Evolutionary conservation across 1,284 basidiomycete genomes (phyloP), one percentile per base, ranked within the genome.

Genomic region (Coniferiporia sulphurascens): DNA sequence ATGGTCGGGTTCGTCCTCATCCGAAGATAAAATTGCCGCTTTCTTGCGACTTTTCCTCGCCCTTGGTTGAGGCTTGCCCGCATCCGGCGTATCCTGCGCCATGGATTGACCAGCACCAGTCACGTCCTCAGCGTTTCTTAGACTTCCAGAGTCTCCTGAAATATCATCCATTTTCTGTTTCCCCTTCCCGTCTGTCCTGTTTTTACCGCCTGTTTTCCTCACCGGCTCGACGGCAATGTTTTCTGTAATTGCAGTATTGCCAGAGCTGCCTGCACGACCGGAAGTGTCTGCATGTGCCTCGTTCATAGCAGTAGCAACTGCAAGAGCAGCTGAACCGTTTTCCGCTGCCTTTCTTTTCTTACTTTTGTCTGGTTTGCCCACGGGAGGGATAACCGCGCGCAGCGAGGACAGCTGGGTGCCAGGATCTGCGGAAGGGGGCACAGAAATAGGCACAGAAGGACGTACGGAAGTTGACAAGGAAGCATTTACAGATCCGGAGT

Each of bases 1-100:
- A n/a, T n/a, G n/a, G n/a, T n/a, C n/a, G 13, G 36, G 36, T 9
- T 67, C 66, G 21, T 67, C 67, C 38, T 71, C 69, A 41, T 70
- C 69, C 3, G 70, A 68, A 19, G 66, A 62, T 22, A 69, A 55
- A 5, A 66, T 48, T 17, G 66, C 64, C 22, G 66, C 64, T 50
- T 69, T 69, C 34, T 65, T 59, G 46, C 50, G 43, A 8, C 55
- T 64, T 48, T 66, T 66, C 19, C 41, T 61, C 35, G 45, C 13
- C 63, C 64, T 67, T 43, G 50, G 53, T 36, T 56, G 58, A 62
- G 13, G 36, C 44, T 44, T 59, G 50, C 59, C 62, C 5, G 50
- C 52, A 4, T 51, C 48, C 53, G 46, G 48, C 19, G 59, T 49
- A 22, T 36, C 36, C 46, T 41, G 46, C 44, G 15, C 36, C 35